A percentile compares a stretch with the other conserved stretches of the same genome.
Evolutionary conservation across 257 asterid species (phyloP).

Genomic region (Solanum tacnaense): DNA sequence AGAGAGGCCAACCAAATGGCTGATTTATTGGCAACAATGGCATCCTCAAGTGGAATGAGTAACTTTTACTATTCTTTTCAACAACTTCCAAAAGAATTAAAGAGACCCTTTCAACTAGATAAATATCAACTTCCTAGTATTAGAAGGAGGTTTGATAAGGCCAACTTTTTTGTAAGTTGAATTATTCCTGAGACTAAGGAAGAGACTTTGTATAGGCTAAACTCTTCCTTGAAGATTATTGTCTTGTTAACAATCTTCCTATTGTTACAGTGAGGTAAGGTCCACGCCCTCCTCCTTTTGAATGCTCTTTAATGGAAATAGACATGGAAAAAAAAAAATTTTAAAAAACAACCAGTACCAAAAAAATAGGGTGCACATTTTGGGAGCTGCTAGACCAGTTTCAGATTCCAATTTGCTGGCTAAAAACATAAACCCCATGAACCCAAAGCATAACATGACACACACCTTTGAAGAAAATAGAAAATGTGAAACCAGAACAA

Average conservation of each 20-base stretch:
- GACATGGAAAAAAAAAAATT: no score
- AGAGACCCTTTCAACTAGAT: no score
- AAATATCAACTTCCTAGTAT: no score
- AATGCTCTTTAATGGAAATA: no score
- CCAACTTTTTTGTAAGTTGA: no score
- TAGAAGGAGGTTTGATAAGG: no score
- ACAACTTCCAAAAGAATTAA: no score
- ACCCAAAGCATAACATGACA: background rate
- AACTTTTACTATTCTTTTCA: no score
- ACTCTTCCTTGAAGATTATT: background rate
- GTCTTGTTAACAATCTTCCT: background rate
- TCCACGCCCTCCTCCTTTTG: no score
- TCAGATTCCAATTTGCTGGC: background rate
- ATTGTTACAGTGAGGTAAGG: no score
- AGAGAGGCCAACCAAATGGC: background rate
- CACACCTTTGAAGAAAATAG: background rate
- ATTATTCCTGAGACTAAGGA: background rate
- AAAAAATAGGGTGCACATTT: background rate
- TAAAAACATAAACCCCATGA: background rate
- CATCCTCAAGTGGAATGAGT: background rate
- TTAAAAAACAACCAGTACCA: background rate
- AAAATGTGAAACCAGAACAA: background rate
- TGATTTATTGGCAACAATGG: background rate
- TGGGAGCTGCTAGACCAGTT: background rate
- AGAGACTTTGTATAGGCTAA: background rate